A percentile compares a stretch with the other conserved stretches of the same genome.
These are phyloP conservation scores for Mycosarcoma maydis DNA, from an alignment of 1,284 basidiomycete genomes.

Conservation along the genomic window DNA sequence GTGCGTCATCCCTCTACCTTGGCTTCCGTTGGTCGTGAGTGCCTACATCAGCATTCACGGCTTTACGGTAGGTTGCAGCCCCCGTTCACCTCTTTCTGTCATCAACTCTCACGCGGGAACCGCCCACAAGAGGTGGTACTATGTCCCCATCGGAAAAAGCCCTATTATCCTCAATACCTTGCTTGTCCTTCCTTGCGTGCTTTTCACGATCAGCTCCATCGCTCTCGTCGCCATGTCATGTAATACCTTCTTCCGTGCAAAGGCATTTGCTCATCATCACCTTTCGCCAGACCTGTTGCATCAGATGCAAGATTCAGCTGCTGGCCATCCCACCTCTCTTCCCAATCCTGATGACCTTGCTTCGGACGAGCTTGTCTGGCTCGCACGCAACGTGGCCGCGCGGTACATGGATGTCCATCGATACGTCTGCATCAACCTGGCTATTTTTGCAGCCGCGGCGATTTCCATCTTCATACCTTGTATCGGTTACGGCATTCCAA, in stretches of 20 bases:
- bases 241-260: constrained; percentile 8
- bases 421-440: constrained; percentile 8
- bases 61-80: constrained; percentile 17
- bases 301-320: neutral
- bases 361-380: constrained; percentile 20
- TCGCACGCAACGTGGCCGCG: constrained; percentile 3
- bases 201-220: constrained; percentile 7
- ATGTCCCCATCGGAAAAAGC: constrained; percentile 3
- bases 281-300: neutral
- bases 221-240: constrained; percentile 1
- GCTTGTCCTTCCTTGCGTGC: constrained; percentile 9
- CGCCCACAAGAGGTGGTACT: constrained; percentile 2
- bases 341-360: neutral
- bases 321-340: neutral
- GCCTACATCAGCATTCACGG: constrained; percentile 28
- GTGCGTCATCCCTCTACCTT: constrained; percentile 37
- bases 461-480: neutral
- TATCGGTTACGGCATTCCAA: constrained; percentile 11
- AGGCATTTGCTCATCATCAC: neutral
- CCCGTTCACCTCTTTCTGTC: constrained; percentile 5
- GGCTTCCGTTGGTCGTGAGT: constrained; percentile 10
- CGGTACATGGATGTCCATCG: constrained; percentile 6
- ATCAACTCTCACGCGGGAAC: neutral
- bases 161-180: constrained; percentile 2
- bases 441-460: constrained; percentile 6